Evolutionary conservation across 2,329 filamentous ascomycete genomes (phyloP).

Genomic region (Trichoderma sp.): DNA sequence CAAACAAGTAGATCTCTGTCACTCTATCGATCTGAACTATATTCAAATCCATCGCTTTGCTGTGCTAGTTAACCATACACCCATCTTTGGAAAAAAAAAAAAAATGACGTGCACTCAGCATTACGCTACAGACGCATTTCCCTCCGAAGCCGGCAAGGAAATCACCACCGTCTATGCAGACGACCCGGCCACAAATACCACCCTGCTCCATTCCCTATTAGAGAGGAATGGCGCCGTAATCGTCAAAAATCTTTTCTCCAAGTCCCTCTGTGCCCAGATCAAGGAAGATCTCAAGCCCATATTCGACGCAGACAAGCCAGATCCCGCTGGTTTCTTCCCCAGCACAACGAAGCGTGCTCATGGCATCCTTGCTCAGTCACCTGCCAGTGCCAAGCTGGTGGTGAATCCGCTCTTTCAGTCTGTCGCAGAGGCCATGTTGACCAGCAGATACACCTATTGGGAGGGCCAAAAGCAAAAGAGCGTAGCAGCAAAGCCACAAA

Average conservation of each 20-base stretch:
- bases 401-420: slow-evolving; percentile 36
- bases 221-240: slow-evolving; percentile 37
- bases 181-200: slow-evolving; percentile 24
- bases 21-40: background rate
- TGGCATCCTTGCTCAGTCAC: slow-evolving; percentile 37
- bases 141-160: slow-evolving; percentile 26
- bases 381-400: slow-evolving; percentile 38
- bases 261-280: slow-evolving; percentile 34
- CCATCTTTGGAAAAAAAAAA: background rate
- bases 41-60: background rate
- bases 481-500: slow-evolving; percentile 36
- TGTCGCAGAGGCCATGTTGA: slow-evolving; percentile 35
- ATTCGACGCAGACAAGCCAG: slow-evolving; percentile 36
- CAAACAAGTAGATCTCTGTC: background rate
- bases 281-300: slow-evolving; percentile 37
- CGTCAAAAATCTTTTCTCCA: slow-evolving; percentile 35
- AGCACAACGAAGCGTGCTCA: slow-evolving; percentile 39
- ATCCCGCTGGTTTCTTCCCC: slow-evolving; percentile 41
- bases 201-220: slow-evolving; percentile 25
- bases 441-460: slow-evolving; percentile 38
- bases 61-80: background rate
- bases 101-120: slow-evolving; percentile 20
- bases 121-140: slow-evolving; percentile 18
- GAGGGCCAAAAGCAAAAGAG: slow-evolving; percentile 31
- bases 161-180: slow-evolving; percentile 23